Percentiles rank a stretch among this genome's conserved stretches.
phyloP scores from a whole-genome alignment of 2,329 filamentous ascomycete genomes.

The Geosmithia flava region DNA sequence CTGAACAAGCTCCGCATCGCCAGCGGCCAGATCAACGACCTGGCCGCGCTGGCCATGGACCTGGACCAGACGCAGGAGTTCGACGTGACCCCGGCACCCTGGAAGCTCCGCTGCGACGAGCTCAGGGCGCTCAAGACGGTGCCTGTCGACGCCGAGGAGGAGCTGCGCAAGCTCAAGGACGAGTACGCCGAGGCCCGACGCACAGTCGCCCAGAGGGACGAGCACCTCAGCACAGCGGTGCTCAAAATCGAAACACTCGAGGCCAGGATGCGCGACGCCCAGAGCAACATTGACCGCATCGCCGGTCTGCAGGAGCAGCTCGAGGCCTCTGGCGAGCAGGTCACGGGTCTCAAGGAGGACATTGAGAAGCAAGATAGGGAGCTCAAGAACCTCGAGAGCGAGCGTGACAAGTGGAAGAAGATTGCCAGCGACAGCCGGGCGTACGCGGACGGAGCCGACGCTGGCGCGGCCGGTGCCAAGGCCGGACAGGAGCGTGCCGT shows the following conservation, averaged over 20 bases:
- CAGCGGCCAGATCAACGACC: slow-evolving; percentile 52
- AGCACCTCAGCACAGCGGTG: slow-evolving; percentile 73
- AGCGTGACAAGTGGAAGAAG: slow-evolving; percentile 61
- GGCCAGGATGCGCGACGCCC: slow-evolving; percentile 72
- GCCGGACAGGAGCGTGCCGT: slow-evolving; percentile 55
- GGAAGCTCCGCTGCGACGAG: slow-evolving; percentile 71
- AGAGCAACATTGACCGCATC: slow-evolving; percentile 62
- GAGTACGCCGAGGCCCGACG: slow-evolving; percentile 69
- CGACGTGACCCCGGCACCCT: slow-evolving; percentile 63
- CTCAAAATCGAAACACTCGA: slow-evolving; percentile 91
- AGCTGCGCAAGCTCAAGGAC: slow-evolving; percentile 68
- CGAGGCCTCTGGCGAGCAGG: slow-evolving; percentile 35
- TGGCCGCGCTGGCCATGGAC: slow-evolving; percentile 58
- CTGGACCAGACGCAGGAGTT: slow-evolving; percentile 68
- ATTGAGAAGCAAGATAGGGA: slow-evolving; percentile 57
- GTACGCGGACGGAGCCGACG: slow-evolving; percentile 38
- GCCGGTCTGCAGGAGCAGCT: slow-evolving; percentile 50
- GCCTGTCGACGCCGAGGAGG: slow-evolving; percentile 73
- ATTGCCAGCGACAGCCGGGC: slow-evolving; percentile 49
- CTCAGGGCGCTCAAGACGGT: slow-evolving; percentile 72
- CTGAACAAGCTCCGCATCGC: slow-evolving; percentile 53
- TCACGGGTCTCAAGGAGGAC: slow-evolving; percentile 44
- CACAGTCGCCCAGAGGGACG: slow-evolving; percentile 60
- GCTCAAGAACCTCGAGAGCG: slow-evolving; percentile 49
- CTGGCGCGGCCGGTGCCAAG: slow-evolving; percentile 33